Base-by-base conservation (phyloP, 495 filamentous ascomycete genomes). In the Cryomyces minteri region DNA sequence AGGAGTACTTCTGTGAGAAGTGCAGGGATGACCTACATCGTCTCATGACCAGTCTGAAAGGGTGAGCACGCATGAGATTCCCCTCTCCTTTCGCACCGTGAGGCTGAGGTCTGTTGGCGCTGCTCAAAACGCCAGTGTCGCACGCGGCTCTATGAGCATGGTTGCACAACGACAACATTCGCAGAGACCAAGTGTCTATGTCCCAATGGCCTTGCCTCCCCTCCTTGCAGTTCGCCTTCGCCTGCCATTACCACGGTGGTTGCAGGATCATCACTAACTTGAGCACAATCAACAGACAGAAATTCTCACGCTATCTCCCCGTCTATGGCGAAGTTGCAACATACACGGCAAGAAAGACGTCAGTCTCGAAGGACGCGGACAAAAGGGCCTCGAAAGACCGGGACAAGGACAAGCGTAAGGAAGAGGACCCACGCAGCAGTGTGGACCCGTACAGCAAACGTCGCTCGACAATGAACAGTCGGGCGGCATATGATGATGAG, bases 1-100 rank as follows among this genome's bases (percentile, higher is more conserved):
- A 96, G 40, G 84, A 95, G 64, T 99, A 99, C 68, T 96, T 85
- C 58, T 99, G 90, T 62, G 90, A 99, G 66, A 71, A 82, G 62
- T 99, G 90, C 61, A 78, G 82, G 51, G 81, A 82, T 59, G 88
- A 94, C 56, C 70, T 94, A 43, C 90, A 99, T 68, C 84, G 73
- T 53, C 77, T 90, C 48, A 77, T 71, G 48, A 77, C 67, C 31
- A 83, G 82, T 46, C 64, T 74, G 54, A 86, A 87, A 71, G 92
- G 87, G 90, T 96, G 72, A 69, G 79, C 76, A 11, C 1, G 4
- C 31, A 6, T 10, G 34, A 37, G 1, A 37, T 37, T 12, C 34
- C 12, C 34, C 12, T 9, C 34, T 37, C 34, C 12, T 37, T 37
- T 12, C 8, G 18, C 18, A 25, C 18, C 18, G 18, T 25, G 18